These are phyloP conservation scores for Candida sanyiensis DNA, from an alignment of 805 yeast genomes.

Conservation along the genomic window DNA sequence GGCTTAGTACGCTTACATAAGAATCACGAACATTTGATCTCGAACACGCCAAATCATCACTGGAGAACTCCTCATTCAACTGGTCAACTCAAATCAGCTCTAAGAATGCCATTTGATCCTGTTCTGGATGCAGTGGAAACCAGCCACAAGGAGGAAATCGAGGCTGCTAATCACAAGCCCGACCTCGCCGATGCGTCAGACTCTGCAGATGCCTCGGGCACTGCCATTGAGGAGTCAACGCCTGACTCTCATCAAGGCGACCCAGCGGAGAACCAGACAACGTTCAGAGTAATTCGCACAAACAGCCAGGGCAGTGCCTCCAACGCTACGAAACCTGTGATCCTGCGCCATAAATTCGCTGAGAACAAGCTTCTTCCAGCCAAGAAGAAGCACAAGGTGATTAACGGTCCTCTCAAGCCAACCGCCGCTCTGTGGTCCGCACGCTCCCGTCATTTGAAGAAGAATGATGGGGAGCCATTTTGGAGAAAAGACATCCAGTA, in stretches of 20 bases:
- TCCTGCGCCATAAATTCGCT: slow-evolving; percentile 6
- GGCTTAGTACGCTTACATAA: too few species aligned
- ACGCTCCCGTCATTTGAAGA: slow-evolving; percentile 62
- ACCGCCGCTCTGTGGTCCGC: slow-evolving; percentile 23
- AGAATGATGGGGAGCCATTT: slow-evolving; percentile 87
- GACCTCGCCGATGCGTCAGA: too few species aligned
- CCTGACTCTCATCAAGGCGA: background rate
- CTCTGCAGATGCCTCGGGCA: too few species aligned
- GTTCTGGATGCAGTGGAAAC: slow-evolving; percentile 3
- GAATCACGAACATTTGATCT: too few species aligned
- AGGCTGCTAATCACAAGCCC: background rate
- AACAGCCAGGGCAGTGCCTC: background rate
- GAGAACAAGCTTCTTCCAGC: slow-evolving; percentile 4
- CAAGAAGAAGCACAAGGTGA: slow-evolving; percentile 6
- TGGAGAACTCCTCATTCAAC: too few species aligned
- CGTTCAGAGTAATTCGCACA: background rate
- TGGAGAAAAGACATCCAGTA: slow-evolving; percentile 86
- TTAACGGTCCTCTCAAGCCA: slow-evolving; percentile 13
- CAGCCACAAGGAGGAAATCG: background rate
- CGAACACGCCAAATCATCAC: too few species aligned
- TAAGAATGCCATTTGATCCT: slow-evolving; percentile 2
- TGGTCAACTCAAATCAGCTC: background rate
- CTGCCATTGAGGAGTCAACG: background rate
- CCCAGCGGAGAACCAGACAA: background rate
- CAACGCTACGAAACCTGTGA: slow-evolving; percentile 4